phyloP scores from a whole-genome alignment of 1,284 basidiomycete genomes.

The Takashimella koratensis region DNA sequence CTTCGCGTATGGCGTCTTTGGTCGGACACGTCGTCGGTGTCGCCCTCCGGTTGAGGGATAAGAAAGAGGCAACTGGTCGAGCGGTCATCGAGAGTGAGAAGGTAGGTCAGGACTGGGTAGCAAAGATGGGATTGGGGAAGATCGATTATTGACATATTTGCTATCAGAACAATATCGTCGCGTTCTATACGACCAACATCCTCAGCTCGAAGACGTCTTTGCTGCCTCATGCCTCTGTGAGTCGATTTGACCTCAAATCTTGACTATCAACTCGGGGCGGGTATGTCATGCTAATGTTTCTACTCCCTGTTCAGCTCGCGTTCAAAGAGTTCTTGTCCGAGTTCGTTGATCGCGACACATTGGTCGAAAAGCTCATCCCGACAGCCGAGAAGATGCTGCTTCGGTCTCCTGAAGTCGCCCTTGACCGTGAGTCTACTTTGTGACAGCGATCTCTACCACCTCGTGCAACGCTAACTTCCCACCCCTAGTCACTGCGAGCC shows the following conservation, averaged over 20 bases:
- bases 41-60: constrained; percentile 26
- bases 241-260: no score
- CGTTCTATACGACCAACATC: constrained; percentile 39
- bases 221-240: constrained; percentile 28
- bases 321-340: constrained; percentile 32
- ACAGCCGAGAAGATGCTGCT: constrained; percentile 45
- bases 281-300: constrained; percentile 3
- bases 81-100: constrained; percentile 31
- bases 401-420: constrained; percentile 42
- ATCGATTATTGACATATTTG: no score
- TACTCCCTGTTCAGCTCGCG: constrained; percentile 9
- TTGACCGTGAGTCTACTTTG: constrained; percentile 27
- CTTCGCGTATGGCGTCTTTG: constrained; percentile 31
- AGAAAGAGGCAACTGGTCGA: constrained; percentile 16
- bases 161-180: constrained; percentile 28
- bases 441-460: no score
- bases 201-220: constrained; percentile 38
- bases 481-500: constrained; percentile 35
- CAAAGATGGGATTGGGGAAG: constrained; percentile 2
- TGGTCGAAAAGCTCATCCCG: constrained; percentile 40
- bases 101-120: constrained; percentile 11
- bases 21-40: constrained; percentile 42
- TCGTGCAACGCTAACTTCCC: no score
- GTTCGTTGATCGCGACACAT: constrained; percentile 28
- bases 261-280: no score